Base-by-base conservation (phyloP, 1,284 basidiomycete genomes). In the Pulchroboletus neoregius region DNA sequence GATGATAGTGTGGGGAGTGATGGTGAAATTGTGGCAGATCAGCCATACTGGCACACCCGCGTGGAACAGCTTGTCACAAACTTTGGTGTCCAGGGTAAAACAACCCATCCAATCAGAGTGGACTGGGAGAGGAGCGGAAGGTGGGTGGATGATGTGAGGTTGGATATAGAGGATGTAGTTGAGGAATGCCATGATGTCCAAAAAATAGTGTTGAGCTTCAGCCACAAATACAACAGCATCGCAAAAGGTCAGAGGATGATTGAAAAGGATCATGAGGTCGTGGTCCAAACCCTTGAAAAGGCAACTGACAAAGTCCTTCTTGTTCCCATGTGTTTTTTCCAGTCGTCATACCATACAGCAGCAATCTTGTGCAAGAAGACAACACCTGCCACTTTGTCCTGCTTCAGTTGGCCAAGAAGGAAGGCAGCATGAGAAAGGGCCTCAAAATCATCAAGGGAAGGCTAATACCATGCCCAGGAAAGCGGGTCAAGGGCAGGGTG, bases 391-490 rank as follows among this genome's bases (percentile, higher is more conserved):
- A 32, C 44, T 13, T 50, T 54, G 7, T 46, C 38, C 2, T 7
- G 9, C 5, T 35, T 41, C 3, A 54, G 33, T 6, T 39, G 44
- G 1, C 52, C 30, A 0, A 54, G n/a, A n/a, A n/a, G n/a, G n/a
- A n/a, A n/a, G n/a, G n/a, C 20, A 2, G 35, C 11, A 9, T 28
- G 20, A 2, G 48, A 18, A 15, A 45, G 26, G 1, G 26, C 2
- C 3, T 33, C 30, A 13, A 54, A 45, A 10, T 50, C 48, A 5
- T 41, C 24, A 1, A 15, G 3, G 3, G 9, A 20, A 2, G 48
- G 48, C 0, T 20, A 23, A 24, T 50, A 54, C 48, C 53, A 54
- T 0, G 45, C 52, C 53, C 48, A 54, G 0, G 20, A 33, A 2
- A 54, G 32, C 2, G 31, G 45, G 4, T 54, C 37, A 4, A 52